phyloP scores from a whole-genome alignment of 495 filamentous ascomycete genomes.

The Tricharina praecox region DNA sequence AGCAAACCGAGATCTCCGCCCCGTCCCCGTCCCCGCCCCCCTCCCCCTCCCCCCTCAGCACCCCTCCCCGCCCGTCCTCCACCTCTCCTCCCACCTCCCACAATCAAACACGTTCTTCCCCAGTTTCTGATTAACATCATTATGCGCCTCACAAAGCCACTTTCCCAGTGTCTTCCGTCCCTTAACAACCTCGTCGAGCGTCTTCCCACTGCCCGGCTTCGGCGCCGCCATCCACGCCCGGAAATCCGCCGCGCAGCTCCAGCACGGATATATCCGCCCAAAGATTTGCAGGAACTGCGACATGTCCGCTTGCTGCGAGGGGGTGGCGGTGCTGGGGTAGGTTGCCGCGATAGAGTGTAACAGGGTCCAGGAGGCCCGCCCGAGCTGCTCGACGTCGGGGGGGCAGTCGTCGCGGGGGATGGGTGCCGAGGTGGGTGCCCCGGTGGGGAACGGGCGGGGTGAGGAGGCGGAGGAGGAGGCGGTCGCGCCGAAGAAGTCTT shows the following conservation, averaged over 20 bases:
- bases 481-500: conserved; percentile 23
- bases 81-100: conserved; percentile 77
- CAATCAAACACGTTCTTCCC: conserved; percentile 91
- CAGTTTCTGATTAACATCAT: conserved; percentile 86
- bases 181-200: too few species aligned
- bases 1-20: too few species aligned
- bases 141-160: conserved; percentile 97
- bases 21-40: too few species aligned
- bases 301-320: conserved; percentile 54
- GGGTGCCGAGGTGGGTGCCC: conserved; percentile 18
- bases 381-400: conserved; percentile 69
- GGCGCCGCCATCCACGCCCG: conserved; percentile 62
- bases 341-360: conserved; percentile 77
- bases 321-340: conserved; percentile 54
- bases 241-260: conserved; percentile 88
- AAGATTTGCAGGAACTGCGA: conserved; percentile 63
- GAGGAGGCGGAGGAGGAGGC: conserved; percentile 25
- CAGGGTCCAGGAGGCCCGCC: conserved; percentile 79
- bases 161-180: conserved; percentile 88
- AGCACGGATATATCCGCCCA: conserved; percentile 78
- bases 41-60: background rate
- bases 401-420: conserved; percentile 41
- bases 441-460: too few species aligned
- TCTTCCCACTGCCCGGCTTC: conserved; percentile 45
- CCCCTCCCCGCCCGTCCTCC: conserved; percentile 77